These are phyloP conservation scores for Ochetophila trinervis DNA, from an alignment of 306 rosid species.

Conservation along the genomic window DNA sequence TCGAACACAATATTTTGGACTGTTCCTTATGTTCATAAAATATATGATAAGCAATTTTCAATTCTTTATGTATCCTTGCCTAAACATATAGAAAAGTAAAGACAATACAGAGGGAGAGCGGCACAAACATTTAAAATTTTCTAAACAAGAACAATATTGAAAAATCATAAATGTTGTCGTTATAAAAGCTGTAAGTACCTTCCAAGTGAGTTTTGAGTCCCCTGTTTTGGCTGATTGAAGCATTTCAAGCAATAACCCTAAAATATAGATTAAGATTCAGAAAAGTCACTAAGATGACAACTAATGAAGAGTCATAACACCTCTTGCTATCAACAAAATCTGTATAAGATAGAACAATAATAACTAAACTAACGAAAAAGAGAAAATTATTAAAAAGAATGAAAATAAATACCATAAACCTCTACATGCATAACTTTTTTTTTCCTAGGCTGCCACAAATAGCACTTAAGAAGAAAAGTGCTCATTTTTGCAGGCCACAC, in stretches of 20 bases:
- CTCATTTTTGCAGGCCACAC: neutral
- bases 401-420: neutral
- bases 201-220: slow-evolving; percentile 91
- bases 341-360: neutral
- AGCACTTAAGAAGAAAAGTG: too few relatives aligned
- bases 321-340: neutral
- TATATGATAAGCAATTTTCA: neutral
- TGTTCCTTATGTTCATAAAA: neutral
- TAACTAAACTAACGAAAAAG: neutral
- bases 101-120: too few relatives aligned
- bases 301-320: too few relatives aligned
- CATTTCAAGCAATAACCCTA: slow-evolving; percentile 92
- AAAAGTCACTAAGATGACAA: neutral
- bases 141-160: neutral
- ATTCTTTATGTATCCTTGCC: neutral
- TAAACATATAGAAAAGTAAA: too few relatives aligned
- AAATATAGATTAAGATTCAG: slow-evolving; percentile 8
- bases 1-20: too few relatives aligned
- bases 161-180: neutral
- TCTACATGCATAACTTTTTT: neutral
- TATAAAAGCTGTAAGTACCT: slow-evolving; percentile 47
- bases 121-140: neutral
- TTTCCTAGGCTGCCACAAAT: too few relatives aligned
- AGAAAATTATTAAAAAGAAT: neutral
- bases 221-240: slow-evolving; percentile 75